Conservation (phyloP, 2,329 filamentous ascomycete genomes). For the Aplosporella prunicola region DNA sequence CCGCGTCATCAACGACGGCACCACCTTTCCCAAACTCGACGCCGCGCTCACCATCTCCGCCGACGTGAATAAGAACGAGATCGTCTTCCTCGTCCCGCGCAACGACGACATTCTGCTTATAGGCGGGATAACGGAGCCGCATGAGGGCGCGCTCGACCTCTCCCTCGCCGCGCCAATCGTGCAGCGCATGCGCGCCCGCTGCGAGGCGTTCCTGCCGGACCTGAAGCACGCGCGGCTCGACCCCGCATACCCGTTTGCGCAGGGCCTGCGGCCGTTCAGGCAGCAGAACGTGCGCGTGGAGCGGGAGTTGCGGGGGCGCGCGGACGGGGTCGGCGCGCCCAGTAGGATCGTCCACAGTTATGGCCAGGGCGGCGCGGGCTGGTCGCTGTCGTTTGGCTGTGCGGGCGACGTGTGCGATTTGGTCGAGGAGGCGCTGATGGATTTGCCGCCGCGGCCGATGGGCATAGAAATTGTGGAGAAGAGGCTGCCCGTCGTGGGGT, state of each 20-base stretch:
- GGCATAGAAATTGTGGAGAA: too few relatives aligned
- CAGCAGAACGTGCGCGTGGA: slow-evolving; percentile 35
- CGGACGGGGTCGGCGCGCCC: slow-evolving; percentile 10
- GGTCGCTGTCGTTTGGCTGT: slow-evolving; percentile 34
- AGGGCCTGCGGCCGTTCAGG: slow-evolving; percentile 36
- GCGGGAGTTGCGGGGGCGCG: slow-evolving; percentile 27
- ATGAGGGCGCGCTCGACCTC: slow-evolving; percentile 22
- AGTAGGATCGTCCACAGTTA: slow-evolving; percentile 36
- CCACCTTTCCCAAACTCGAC: slow-evolving; percentile 33
- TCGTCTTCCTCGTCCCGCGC: slow-evolving; percentile 37
- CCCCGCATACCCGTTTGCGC: slow-evolving; percentile 33
- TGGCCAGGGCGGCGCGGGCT: slow-evolving; percentile 38
- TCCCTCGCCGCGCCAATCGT: slow-evolving; percentile 32
- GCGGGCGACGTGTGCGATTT: slow-evolving; percentile 28
- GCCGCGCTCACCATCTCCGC: slow-evolving; percentile 34
- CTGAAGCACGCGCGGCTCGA: slow-evolving; percentile 34
- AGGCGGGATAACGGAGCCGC: slow-evolving; percentile 16
- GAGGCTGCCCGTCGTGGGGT: too few relatives aligned
- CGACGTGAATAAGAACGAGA: slow-evolving; percentile 29
- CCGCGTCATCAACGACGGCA: slow-evolving; percentile 39
- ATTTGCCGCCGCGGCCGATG: slow-evolving; percentile 3
- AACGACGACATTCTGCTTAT: slow-evolving; percentile 38
- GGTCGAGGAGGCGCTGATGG: slow-evolving; percentile 26
- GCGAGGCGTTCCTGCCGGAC: slow-evolving; percentile 34
- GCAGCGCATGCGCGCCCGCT: slow-evolving; percentile 34